phyloP scores from a whole-genome alignment of 495 filamentous ascomycete species.

The Annulohypoxylon stygium region DNA sequence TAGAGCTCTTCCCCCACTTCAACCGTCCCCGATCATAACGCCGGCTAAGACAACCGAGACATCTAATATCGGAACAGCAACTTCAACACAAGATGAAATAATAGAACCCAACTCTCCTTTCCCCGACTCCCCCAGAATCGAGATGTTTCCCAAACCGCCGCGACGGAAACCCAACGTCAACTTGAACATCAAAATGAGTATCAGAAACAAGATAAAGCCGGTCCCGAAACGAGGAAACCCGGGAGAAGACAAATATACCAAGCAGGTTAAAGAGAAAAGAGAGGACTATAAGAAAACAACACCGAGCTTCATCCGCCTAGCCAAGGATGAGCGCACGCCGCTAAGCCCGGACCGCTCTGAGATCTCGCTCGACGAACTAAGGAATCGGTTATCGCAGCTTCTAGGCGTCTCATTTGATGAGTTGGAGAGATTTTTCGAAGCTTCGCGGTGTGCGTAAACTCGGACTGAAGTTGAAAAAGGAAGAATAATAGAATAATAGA shows the following conservation, averaged over 20 bases:
- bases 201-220: conserved; percentile 5
- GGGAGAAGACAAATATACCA: not conserved
- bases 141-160: conserved; percentile 39
- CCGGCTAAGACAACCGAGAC: not conserved
- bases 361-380: conserved; percentile 50
- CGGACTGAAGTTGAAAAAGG: not conserved
- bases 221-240: not conserved
- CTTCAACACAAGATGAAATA: not conserved
- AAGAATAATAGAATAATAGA: not conserved
- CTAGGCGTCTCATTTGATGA: conserved; percentile 47
- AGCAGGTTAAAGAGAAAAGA: not conserved
- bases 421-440: conserved; percentile 46
- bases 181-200: not conserved
- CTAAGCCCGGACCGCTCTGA: conserved; percentile 31
- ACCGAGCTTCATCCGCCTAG: conserved; percentile 12
- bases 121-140: not conserved
- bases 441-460: conserved; percentile 27
- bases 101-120: not conserved
- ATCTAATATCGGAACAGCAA: not conserved
- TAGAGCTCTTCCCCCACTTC: conserved; percentile 13
- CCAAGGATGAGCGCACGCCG: conserved; percentile 18
- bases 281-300: conserved; percentile 7
- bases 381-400: conserved; percentile 43
- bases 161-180: not conserved
- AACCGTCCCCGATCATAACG: conserved; percentile 22